phyloP scores from a whole-genome alignment of 352 stramenopile species.

The Globisporangium nodosum region DNA sequence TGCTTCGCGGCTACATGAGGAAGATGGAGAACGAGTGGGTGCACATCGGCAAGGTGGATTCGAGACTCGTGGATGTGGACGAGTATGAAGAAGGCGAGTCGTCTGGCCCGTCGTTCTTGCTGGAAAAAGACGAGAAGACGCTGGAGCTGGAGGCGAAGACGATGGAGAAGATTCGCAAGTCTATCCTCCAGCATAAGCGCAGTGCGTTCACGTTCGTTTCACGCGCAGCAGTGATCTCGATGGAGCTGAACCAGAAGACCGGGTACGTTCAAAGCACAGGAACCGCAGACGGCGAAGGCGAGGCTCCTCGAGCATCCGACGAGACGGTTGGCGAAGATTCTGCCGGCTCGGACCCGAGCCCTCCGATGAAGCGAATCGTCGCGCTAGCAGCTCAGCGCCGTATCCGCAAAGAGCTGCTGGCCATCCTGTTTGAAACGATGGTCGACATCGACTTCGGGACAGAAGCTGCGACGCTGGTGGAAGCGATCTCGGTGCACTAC shows the following conservation, averaged over 20 bases:
- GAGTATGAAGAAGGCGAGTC: slow-evolving; percentile 60
- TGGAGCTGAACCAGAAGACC: slow-evolving; percentile 31
- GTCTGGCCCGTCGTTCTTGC: slow-evolving; percentile 34
- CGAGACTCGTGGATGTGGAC: slow-evolving; percentile 50
- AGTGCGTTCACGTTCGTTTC: slow-evolving; percentile 73
- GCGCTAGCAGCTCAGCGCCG: slow-evolving; percentile 44
- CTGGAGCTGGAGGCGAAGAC: slow-evolving; percentile 66
- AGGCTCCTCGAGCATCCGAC: slow-evolving; percentile 6
- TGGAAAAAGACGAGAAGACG: slow-evolving; percentile 86
- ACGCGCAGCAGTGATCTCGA: slow-evolving; percentile 39
- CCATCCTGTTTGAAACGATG: slow-evolving; percentile 65
- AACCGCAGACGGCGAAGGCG: not conserved
- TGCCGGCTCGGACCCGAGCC: slow-evolving; percentile 6
- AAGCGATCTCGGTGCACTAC: slow-evolving; percentile 51
- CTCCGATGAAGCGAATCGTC: slow-evolving; percentile 37
- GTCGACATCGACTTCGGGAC: slow-evolving; percentile 69
- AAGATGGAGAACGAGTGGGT: slow-evolving; percentile 47
- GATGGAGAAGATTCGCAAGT: slow-evolving; percentile 49
- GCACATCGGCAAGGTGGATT: slow-evolving; percentile 50
- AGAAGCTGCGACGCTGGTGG: slow-evolving; percentile 50
- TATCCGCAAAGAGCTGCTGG: slow-evolving; percentile 46
- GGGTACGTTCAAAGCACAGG: slow-evolving; percentile 2
- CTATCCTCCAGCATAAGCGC: slow-evolving; percentile 72
- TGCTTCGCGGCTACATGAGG: slow-evolving; percentile 59
- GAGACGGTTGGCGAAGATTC: slow-evolving; percentile 14